Conservation (phyloP, 192 early-diverging fungal species). For the Thamnidium elegans region DNA sequence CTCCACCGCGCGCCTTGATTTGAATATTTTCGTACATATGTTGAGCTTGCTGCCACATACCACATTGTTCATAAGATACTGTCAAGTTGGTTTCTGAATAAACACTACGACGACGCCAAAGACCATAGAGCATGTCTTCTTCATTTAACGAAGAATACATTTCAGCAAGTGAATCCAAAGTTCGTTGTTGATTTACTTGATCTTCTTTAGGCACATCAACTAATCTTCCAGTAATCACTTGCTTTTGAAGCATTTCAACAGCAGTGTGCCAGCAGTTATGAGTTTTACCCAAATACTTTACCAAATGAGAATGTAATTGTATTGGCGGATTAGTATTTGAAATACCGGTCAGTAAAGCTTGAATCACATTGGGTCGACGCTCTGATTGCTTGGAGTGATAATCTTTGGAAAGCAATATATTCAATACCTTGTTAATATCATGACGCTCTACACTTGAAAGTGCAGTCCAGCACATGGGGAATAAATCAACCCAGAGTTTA, state of each 20-base stretch:
- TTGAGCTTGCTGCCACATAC: conserved; percentile 92
- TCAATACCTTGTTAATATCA: conserved; percentile 77
- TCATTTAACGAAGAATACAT: conserved; percentile 84
- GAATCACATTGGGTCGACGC: conserved; percentile 89
- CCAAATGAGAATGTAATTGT: conserved; percentile 90
- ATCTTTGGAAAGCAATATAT: conserved; percentile 84
- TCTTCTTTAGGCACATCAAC: conserved; percentile 69
- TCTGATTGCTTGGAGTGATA: conserved; percentile 82
- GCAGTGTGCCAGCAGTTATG: conserved; percentile 93
- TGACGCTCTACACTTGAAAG: conserved; percentile 79
- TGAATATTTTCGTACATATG: conserved; percentile 90
- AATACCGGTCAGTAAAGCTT: conserved; percentile 88
- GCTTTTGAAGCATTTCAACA: conserved; percentile 77
- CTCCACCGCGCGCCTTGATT: conserved; percentile 80
- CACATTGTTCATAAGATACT: conserved; percentile 90
- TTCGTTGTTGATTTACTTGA: conserved; percentile 82
- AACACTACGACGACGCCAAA: conserved; percentile 85
- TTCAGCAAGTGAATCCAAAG: conserved; percentile 86
- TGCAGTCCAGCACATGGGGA: conserved; percentile 79
- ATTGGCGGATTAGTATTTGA: conserved; percentile 69
- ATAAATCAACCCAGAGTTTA: conserved; percentile 81
- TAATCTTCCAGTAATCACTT: conserved; percentile 42
- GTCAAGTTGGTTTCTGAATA: conserved; percentile 94
- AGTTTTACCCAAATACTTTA: conserved; percentile 86
- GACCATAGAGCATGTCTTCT: conserved; percentile 88